Conservation (phyloP, 352 stramenopile species). For the Stramenopiles sp. region DNA sequence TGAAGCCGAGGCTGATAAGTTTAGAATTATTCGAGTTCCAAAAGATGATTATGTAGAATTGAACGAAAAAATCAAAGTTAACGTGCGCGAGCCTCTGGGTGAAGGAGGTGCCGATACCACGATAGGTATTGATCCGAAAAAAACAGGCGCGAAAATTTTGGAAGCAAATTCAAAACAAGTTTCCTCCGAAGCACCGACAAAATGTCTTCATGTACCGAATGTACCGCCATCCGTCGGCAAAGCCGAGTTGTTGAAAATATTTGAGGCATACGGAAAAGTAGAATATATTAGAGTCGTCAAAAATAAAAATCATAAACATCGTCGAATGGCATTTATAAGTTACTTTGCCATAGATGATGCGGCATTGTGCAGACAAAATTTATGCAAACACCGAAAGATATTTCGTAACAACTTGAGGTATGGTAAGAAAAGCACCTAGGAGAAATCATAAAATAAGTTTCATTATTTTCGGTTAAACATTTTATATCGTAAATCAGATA, state of each 20-base stretch:
- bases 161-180: too few relatives aligned
- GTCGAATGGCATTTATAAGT: neutral
- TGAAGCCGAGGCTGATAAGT: neutral
- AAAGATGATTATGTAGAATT: neutral
- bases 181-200: neutral
- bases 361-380: neutral
- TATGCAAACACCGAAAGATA: neutral
- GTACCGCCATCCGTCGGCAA: neutral
- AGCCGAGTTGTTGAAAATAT: neutral
- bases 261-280: neutral
- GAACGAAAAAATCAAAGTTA: neutral
- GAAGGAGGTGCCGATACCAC: neutral
- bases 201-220: neutral
- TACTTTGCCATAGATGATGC: neutral
- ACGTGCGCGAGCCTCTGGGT: neutral
- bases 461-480: too few relatives aligned
- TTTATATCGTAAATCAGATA: too few relatives aligned
- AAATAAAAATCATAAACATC: neutral
- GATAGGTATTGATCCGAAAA: neutral
- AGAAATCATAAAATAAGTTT: too few relatives aligned
- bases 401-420: neutral
- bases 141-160: too few relatives aligned
- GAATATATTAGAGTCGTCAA: neutral
- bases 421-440: neutral
- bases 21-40: neutral